These are phyloP conservation scores for Leptographium radiaticola DNA, from an alignment of 2,329 filamentous ascomycete species.

Conservation along the genomic window DNA sequence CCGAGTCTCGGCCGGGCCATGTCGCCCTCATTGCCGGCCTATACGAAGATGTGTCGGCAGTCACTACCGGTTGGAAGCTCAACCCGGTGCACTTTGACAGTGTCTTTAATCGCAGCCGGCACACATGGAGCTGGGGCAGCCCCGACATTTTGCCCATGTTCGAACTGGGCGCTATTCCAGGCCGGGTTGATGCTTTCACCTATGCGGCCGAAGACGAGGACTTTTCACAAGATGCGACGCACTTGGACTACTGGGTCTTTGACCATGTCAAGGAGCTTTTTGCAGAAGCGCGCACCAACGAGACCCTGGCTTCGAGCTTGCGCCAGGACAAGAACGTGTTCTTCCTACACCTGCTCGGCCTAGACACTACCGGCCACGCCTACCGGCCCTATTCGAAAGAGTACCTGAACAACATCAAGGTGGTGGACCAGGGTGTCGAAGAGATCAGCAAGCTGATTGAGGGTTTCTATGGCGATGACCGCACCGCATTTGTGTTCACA, in stretches of 20 bases:
- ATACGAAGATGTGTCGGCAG: conserved; percentile 95
- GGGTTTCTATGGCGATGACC: conserved; percentile 69
- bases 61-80: conserved; percentile 95
- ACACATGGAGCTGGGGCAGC: conserved; percentile 99
- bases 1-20: conserved; percentile 90
- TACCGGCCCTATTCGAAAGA: conserved; percentile 90
- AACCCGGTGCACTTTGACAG: conserved; percentile 98
- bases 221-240: conserved; percentile 68
- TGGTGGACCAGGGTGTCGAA: conserved; percentile 82
- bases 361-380: conserved; percentile 81
- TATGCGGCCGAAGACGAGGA: conserved; percentile 83
- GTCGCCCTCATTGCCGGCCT: conserved; percentile 92
- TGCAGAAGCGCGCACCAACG: conserved; percentile 62
- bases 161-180: conserved; percentile 76
- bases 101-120: conserved; percentile 89
- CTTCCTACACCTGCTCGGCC: conserved; percentile 82
- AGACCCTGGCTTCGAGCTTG: conserved; percentile 58
- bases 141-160: conserved; percentile 98
- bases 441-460: conserved; percentile 73
- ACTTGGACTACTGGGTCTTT: conserved; percentile 90
- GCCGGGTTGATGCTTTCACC: conserved; percentile 72
- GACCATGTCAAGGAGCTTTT: conserved; percentile 85
- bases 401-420: conserved; percentile 85
- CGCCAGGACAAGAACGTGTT: conserved; percentile 82
- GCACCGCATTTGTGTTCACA: conserved; percentile 93